Evolutionary conservation across 352 stramenopile genomes (phyloP).

Genomic region (Aphanomyces euteiches): DNA sequence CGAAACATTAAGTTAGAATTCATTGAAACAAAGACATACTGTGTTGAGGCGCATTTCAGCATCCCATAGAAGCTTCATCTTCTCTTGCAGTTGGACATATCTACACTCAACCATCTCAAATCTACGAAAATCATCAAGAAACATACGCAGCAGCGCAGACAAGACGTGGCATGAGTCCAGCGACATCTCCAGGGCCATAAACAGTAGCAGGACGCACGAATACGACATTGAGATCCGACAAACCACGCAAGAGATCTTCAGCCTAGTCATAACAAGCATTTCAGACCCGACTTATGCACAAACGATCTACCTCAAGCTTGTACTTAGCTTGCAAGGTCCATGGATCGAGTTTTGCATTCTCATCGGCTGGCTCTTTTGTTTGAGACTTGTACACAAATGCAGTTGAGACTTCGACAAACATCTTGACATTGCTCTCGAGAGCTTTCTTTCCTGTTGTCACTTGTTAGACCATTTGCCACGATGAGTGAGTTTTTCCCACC

Average conservation of each 20-base stretch:
- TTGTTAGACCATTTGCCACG: no score
- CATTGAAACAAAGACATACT: conserved; percentile 35
- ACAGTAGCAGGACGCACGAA: conserved; percentile 77
- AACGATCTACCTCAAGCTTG: conserved; percentile 60
- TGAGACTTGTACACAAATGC: conserved; percentile 88
- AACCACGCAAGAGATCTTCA: conserved; percentile 61
- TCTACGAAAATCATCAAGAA: not conserved
- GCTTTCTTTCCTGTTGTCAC: conserved; percentile 48
- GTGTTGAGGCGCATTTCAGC: conserved; percentile 85
- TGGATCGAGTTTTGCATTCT: conserved; percentile 58
- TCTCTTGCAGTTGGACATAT: conserved; percentile 79
- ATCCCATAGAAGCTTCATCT: conserved; percentile 87
- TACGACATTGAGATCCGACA: conserved; percentile 56
- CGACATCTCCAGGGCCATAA: conserved; percentile 73
- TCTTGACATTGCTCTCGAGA: conserved; percentile 61
- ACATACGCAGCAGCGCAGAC: conserved; percentile 78
- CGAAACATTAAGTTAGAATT: not conserved
- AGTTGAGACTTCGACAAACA: conserved; percentile 81
- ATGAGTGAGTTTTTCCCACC: conserved; percentile 38
- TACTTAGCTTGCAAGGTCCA: conserved; percentile 86
- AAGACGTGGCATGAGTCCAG: conserved; percentile 80
- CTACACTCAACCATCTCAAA: conserved; percentile 31
- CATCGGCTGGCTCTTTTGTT: conserved; percentile 56
- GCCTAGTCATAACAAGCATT: conserved; percentile 33
- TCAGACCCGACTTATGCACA: not conserved